phyloP scores from a whole-genome alignment of 2,329 filamentous ascomycete genomes.

The Furcasterigmium sp. region DNA sequence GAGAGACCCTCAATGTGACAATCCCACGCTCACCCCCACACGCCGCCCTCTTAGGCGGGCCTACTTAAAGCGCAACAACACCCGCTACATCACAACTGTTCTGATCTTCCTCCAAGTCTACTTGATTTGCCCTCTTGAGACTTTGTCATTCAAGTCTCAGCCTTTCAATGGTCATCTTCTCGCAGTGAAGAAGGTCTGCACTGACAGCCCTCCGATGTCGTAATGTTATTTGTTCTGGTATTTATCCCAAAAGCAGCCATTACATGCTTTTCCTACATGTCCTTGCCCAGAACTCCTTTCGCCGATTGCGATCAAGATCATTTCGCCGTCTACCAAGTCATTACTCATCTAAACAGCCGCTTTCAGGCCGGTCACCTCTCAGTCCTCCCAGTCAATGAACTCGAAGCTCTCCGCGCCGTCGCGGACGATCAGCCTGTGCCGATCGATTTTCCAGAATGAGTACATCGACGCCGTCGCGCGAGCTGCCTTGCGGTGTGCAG shows the following conservation, averaged over 20 bases:
- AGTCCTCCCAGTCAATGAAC: constrained; percentile 51
- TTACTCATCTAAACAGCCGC: neutral
- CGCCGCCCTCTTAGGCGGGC: neutral
- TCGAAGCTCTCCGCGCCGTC: constrained; percentile 62
- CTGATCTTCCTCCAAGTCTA: neutral
- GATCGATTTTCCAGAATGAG: constrained; percentile 65
- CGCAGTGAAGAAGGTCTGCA: too few species aligned
- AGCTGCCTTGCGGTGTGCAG: constrained; percentile 60
- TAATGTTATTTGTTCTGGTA: too few species aligned
- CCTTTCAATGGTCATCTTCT: too few species aligned
- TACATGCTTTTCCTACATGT: too few species aligned
- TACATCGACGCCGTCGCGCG: constrained; percentile 58
- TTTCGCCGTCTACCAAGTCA: neutral
- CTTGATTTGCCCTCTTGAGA: neutral
- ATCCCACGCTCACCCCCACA: neutral
- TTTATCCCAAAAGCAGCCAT: too few species aligned
- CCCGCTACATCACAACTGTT: too few species aligned
- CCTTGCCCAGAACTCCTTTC: too few species aligned
- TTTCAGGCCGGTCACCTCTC: constrained; percentile 13
- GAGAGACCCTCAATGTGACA: too few species aligned
- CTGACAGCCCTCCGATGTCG: too few species aligned
- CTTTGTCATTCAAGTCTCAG: too few species aligned
- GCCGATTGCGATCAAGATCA: too few species aligned
- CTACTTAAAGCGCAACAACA: constrained; percentile 1
- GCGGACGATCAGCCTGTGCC: constrained; percentile 62